Conservation (phyloP, 805 yeast species). For the Hanseniaspora lachancei region DNA sequence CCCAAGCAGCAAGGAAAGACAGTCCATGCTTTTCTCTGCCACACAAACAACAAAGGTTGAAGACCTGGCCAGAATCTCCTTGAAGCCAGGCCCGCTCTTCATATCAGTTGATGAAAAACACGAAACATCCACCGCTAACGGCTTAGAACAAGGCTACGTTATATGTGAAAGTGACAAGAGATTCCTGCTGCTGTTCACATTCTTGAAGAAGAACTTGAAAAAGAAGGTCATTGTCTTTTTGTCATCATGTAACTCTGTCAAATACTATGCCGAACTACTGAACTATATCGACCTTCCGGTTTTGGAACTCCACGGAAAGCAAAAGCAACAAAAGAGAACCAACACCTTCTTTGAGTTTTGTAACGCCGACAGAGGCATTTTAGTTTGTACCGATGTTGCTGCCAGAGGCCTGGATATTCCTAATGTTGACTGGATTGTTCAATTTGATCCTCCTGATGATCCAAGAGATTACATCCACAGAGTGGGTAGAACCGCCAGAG, state of each 20-base stretch:
- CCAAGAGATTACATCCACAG: constrained; percentile 98
- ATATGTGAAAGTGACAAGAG: constrained; percentile 94
- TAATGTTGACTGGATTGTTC: constrained; percentile 97
- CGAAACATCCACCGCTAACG: constrained; percentile 84
- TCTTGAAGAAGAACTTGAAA: constrained; percentile 81
- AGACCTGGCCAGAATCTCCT: constrained; percentile 90
- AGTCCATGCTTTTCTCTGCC: constrained; percentile 96
- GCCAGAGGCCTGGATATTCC: constrained; percentile 99
- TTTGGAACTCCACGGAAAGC: constrained; percentile 91
- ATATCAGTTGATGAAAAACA: constrained; percentile 82
- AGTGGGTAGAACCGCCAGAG: constrained; percentile 98
- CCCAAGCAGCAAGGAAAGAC: constrained; percentile 77
- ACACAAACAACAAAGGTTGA: constrained; percentile 98
- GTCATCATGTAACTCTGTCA: constrained; percentile 94
- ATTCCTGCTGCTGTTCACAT: constrained; percentile 77
- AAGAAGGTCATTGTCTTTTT: constrained; percentile 88
- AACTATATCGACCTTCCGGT: constrained; percentile 96
- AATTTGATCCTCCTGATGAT: constrained; percentile 99
- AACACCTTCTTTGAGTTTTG: constrained; percentile 97
- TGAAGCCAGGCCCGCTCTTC: constrained; percentile 84
- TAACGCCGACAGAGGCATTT: constrained; percentile 86
- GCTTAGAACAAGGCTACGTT: constrained; percentile 96
- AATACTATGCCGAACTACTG: constrained; percentile 84
- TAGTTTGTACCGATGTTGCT: constrained; percentile 95
- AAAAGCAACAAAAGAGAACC: constrained; percentile 96